phyloP scores from a whole-genome alignment of 805 yeast species.

The Yamadazyma laniorum region DNA sequence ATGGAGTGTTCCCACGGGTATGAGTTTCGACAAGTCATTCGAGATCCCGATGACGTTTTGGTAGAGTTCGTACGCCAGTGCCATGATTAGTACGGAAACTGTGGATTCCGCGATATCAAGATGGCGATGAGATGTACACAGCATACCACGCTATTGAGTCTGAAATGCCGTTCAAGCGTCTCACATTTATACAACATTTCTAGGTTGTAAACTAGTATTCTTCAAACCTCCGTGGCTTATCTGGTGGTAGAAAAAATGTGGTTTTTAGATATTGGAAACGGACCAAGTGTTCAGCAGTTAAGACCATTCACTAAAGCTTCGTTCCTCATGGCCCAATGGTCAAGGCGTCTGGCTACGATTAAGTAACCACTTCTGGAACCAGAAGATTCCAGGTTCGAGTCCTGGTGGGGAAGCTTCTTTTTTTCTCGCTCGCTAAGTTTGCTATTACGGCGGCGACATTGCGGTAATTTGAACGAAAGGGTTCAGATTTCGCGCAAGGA shows the following conservation, averaged over 20 bases:
- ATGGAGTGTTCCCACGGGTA: slow-evolving; percentile 51
- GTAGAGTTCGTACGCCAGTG: slow-evolving; percentile 6
- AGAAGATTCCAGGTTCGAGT: slow-evolving; percentile 53
- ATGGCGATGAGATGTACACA: neutral
- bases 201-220: too few relatives aligned
- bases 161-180: too few relatives aligned
- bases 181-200: too few relatives aligned
- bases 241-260: too few relatives aligned
- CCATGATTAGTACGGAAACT: slow-evolving; percentile 1
- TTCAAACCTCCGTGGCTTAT: too few relatives aligned
- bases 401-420: slow-evolving; percentile 50
- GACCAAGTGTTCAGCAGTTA: too few relatives aligned
- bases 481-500: too few relatives aligned
- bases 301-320: slow-evolving; percentile 28
- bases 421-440: neutral
- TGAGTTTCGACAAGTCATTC: slow-evolving; percentile 38
- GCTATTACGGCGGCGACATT: too few relatives aligned
- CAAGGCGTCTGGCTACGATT: slow-evolving; percentile 53
- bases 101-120: neutral
- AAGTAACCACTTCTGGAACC: slow-evolving; percentile 46
- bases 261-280: too few relatives aligned
- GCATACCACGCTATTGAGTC: too few relatives aligned
- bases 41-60: slow-evolving; percentile 22
- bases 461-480: too few relatives aligned
- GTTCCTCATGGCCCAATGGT: slow-evolving; percentile 55